Percentiles rank a stretch among this genome's conserved stretches.
phyloP scores from a whole-genome alignment of 495 filamentous ascomycete species.

The Annulohypoxylon bovei region DNA sequence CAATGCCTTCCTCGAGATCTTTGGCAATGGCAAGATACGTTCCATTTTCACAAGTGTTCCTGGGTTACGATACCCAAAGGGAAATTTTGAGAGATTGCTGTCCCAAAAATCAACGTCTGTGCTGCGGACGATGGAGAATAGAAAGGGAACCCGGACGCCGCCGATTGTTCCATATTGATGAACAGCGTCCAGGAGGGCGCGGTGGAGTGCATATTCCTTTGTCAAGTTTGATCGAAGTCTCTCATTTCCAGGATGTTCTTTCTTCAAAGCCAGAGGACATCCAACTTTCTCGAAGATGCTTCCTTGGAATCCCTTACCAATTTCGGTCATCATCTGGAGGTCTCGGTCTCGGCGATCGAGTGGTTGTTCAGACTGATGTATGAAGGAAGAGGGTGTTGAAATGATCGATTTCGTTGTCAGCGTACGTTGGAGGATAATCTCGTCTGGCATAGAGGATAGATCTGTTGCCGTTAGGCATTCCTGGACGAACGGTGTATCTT shows the following conservation, averaged over 20 bases:
- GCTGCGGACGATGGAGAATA: background rate
- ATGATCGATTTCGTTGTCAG: background rate
- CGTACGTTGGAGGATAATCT: background rate
- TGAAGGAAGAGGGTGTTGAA: no score
- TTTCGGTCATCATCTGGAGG: background rate
- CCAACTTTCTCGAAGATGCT: background rate
- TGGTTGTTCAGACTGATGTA: no score
- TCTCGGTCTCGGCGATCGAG: background rate
- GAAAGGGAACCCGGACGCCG: background rate
- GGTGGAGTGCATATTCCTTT: background rate
- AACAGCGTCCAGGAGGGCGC: background rate
- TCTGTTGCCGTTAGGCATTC: background rate
- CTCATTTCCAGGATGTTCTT: background rate
- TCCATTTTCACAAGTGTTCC: constrained; percentile 37
- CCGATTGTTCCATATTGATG: background rate
- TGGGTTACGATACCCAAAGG: no score
- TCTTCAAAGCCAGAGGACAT: background rate
- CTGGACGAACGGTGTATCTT: background rate
- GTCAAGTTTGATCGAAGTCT: background rate
- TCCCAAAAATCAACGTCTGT: background rate
- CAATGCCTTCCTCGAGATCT: constrained; percentile 24
- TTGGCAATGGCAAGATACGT: constrained; percentile 44
- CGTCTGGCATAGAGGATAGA: background rate
- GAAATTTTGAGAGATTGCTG: background rate
- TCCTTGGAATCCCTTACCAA: background rate